Base-by-base conservation (phyloP, 768 basidiomycete species). In the Mycena olivaceomarginata region DNA sequence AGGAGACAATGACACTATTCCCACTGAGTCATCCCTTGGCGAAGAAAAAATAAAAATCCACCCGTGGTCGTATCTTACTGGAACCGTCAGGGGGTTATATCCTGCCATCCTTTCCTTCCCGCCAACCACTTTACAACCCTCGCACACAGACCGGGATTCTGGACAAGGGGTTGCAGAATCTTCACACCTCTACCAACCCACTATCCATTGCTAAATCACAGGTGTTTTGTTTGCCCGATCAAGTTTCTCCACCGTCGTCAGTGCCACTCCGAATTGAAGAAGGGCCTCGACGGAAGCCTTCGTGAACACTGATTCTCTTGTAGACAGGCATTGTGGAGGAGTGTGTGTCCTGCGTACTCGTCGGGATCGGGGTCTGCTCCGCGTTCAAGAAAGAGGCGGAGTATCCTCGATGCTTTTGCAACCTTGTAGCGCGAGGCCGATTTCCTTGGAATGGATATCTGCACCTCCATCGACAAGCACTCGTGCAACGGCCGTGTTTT, bases 381-480 rank as follows among this genome's bases (percentile, higher is more conserved):
- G 13, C 45, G 46, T 48, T 66, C 65, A 37, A 66, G 65, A 46
- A 46, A 48, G 65, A 66, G 48, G 62, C 39, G 18, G 39, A 63
- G 62, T 2, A 63, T n/a, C 7, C 16, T 63, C 62, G 40, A 63
- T n/a, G 18, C 5, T 63, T 9, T 2, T 41, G 62, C 31, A 62
- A 31, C 31, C 31, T 31, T 31, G 31, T 25, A 6, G 15, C 5
- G 18, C 6, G 13, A 62, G 37, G 25, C 16, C 31, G 25, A 15
- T 62, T 15, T 40, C 5, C 5, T 25, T 6, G 37, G 5, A 31
- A 62, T 62, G n/a, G 18, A 62, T 40, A 40, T 62, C 37, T 5
- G 60, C 60, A 8, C 60, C 37, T 62, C 15, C 31, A 15, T 16
- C 60, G 37, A 62, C 22, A 5, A 62, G 11, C 4, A 22, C 53